Evolutionary conservation across 140 eudicot genomes (phyloP), one percentile per base, ranked within the genome.

Genomic region (Erigeron philadelphicus): DNA sequence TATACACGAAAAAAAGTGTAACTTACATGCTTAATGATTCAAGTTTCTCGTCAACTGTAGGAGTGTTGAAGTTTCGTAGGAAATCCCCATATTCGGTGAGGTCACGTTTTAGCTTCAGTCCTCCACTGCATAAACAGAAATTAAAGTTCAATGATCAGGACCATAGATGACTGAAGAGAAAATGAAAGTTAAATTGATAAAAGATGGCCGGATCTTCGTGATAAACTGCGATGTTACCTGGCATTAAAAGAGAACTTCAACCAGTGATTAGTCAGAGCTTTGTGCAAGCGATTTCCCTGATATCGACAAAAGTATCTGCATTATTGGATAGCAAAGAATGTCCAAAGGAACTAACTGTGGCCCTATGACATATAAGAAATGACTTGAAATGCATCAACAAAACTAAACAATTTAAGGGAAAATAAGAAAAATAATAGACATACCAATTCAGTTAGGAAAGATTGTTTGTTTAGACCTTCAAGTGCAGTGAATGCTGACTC

Each of bases 381-480:
- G 13, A 42, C 49, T 56, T 21, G 41, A 68, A 40, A 17, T 47
- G 64, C 60, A 57, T 40, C 53, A 50, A 49, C 11, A 12, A 43
- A 5, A 49, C 11, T 9, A 43, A 5, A 56, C 12, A 19, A 47
- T 18, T 23, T 61, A 44, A 61, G 8, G 1, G 41, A 31, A 60
- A 8, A 13, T 31, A 11, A 18, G 68, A 19, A 25, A 21, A 45
- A 21, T 25, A 65, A 76, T 65, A 44, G 10, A 48, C 73, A 43
- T 85, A 88, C 96, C 96, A 88, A 62, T 83, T 88, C 89, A 49
- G 78, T 69, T 69, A 88, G 83, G 78, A 88, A 88, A 38, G 90
- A 82, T 83, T 77, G 96, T 72, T 83, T 88, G 82, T 85, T 85
- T 52, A 74, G 89, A 81, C 93, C 96, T 74, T 88, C 96, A 61